phyloP scores from a whole-genome alignment of 495 filamentous ascomycete genomes.

The Tuber indicum region DNA sequence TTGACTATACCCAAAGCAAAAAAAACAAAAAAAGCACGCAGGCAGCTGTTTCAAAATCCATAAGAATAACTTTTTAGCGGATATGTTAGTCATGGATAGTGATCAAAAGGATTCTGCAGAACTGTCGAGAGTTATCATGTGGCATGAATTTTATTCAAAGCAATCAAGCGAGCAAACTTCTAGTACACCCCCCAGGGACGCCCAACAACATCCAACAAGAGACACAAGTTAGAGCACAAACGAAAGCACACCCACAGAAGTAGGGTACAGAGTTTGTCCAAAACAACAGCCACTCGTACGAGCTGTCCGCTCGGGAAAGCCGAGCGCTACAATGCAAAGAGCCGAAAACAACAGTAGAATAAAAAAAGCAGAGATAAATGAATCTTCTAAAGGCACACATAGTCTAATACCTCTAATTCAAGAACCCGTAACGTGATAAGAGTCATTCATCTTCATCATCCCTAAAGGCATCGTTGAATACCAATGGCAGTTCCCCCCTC shows the following conservation, averaged over 20 bases:
- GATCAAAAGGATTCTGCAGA: background rate
- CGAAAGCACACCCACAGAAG: background rate
- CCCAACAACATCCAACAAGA: background rate
- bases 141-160: background rate
- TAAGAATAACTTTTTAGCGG: background rate
- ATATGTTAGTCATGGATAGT: background rate
- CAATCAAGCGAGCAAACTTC: background rate
- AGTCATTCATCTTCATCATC: background rate
- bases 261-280: background rate
- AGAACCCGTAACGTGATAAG: background rate
- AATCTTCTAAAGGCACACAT: background rate
- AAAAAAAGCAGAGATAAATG: background rate
- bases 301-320: background rate
- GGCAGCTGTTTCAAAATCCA: background rate
- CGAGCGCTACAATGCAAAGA: background rate
- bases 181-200: background rate
- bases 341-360: background rate
- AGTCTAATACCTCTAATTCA: background rate
- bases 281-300: background rate
- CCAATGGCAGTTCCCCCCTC: conserved; percentile 26
- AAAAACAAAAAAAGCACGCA: background rate
- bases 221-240: background rate
- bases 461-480: background rate
- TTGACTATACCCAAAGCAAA: background rate
- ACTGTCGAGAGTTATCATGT: background rate